Conservation (phyloP, 345 rosid species). For the Kandelia obovata region DNA sequence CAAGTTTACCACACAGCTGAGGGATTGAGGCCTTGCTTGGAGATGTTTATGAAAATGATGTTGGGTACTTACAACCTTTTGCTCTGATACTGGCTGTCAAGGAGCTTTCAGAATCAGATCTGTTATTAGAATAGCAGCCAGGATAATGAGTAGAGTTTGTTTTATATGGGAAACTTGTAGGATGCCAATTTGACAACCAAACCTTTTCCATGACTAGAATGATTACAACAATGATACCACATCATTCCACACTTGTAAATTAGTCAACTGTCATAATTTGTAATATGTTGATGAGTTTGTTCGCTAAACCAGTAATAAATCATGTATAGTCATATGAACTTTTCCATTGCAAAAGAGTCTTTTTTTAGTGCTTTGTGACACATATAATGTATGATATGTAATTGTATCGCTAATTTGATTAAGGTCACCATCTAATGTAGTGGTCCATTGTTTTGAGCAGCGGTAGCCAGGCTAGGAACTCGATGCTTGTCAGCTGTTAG, state of each 20-base stretch:
- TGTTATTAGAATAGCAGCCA: too few relatives aligned
- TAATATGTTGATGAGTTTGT: too few relatives aligned
- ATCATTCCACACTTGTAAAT: background rate
- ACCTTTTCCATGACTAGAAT: background rate
- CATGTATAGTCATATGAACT: too few relatives aligned
- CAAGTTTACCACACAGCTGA: background rate
- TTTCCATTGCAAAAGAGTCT: background rate
- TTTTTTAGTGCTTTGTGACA: background rate
- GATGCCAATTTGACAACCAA: background rate
- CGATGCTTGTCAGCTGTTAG: constrained; percentile 84
- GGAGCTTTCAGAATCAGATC: too few relatives aligned
- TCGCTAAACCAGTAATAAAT: too few relatives aligned
- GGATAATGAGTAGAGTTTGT: too few relatives aligned
- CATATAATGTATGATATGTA: background rate
- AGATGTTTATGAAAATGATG: background rate
- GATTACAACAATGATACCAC: background rate
- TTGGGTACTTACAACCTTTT: too few relatives aligned
- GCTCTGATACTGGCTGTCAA: too few relatives aligned
- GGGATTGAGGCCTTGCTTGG: background rate
- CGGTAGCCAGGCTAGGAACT: constrained; percentile 67
- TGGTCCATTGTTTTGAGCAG: constrained; percentile 40
- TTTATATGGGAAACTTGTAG: background rate
- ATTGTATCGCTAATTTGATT: background rate
- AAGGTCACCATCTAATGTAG: background rate
- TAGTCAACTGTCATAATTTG: too few relatives aligned